These are phyloP conservation scores for Malus domestica DNA, from an alignment of 306 rosid genomes.

Conservation along the genomic window ASM211411v1 NC_041796.1:29435501-29436000, in stretches of 20 bases:
- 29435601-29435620: background rate
- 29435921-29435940: too few species aligned
- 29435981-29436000: too few species aligned
- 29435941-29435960: too few species aligned
- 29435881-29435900: too few species aligned
- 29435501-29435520: conserved; percentile 15
- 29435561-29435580: background rate
- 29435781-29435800: background rate
- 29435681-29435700: background rate
- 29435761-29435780: background rate
- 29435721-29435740: conserved; percentile 10
- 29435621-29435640: background rate
- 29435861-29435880: too few species aligned
- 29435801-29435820: too few species aligned
- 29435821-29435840: too few species aligned
- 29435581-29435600: background rate
- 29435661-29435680: conserved; percentile 7
- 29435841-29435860: too few species aligned
- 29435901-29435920: too few species aligned
- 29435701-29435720: background rate
- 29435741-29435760: conserved; percentile 15
- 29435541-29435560: background rate
- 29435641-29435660: background rate
- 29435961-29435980: too few species aligned
- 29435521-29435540: conserved; percentile 1